These are phyloP conservation scores for Aspergillus hiratsukae DNA, from an alignment of 2,329 filamentous ascomycete genomes.

Conservation along the genomic window DNA sequence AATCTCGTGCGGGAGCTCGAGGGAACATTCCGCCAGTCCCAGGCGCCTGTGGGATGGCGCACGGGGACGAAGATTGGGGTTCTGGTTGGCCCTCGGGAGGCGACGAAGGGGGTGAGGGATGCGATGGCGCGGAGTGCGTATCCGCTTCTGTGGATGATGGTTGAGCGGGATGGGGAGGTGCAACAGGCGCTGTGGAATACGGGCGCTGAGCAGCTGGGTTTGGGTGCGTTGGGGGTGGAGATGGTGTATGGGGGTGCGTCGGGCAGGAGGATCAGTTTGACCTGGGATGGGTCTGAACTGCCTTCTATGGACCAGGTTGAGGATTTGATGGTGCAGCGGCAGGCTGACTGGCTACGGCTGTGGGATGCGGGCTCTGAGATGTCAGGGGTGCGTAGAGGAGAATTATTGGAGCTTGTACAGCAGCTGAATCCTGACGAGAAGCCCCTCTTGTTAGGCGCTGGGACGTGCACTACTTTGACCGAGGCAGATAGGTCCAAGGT, in stretches of 20 bases:
- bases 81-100: conserved; percentile 63
- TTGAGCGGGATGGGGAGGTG: conserved; percentile 34
- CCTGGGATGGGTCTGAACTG: conserved; percentile 35
- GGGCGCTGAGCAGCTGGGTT: conserved; percentile 33
- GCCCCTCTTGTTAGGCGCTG: conserved; percentile 9
- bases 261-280: conserved; percentile 24
- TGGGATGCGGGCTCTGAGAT: conserved; percentile 20
- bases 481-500: conserved; percentile 19
- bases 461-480: conserved; percentile 14
- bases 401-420: conserved; percentile 27
- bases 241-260: conserved; percentile 25
- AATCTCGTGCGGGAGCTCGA: conserved; percentile 45
- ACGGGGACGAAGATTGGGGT: conserved; percentile 63
- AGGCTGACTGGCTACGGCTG: conserved; percentile 25
- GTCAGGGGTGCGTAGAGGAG: conserved; percentile 13
- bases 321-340: conserved; percentile 15
- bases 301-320: conserved; percentile 31
- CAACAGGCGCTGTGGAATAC: conserved; percentile 45
- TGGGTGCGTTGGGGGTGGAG: conserved; percentile 37
- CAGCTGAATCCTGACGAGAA: conserved; percentile 23
- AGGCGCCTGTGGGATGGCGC: conserved; percentile 69
- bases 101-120: conserved; percentile 74
- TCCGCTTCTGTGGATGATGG: conserved; percentile 63
- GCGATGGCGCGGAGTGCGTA: conserved; percentile 62
- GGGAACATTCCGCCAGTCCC: conserved; percentile 69